phyloP scores from a whole-genome alignment of 2,329 filamentous ascomycete genomes.

The Stachybotrys elegans region DNA sequence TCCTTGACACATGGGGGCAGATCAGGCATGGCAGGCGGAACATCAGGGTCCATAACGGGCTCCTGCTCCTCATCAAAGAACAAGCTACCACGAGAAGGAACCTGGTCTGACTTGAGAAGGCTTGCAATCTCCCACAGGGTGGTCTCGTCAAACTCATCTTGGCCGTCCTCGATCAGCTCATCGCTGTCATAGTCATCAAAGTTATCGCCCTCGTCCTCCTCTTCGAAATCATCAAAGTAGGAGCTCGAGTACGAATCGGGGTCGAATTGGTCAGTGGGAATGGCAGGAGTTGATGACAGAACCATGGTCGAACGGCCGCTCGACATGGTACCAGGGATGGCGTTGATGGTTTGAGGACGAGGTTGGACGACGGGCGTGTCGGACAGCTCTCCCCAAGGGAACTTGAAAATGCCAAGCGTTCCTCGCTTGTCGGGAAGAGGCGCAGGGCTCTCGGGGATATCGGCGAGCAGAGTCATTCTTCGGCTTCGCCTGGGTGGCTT shows the following conservation, averaged over 20 bases:
- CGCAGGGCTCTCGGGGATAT: slow-evolving; percentile 58
- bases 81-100: slow-evolving; percentile 48
- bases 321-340: slow-evolving; percentile 49
- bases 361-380: slow-evolving; percentile 45
- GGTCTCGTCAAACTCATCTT: slow-evolving; percentile 55
- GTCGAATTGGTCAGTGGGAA: slow-evolving; percentile 5
- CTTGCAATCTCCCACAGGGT: slow-evolving; percentile 61
- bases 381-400: slow-evolving; percentile 61
- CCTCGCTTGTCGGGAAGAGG: slow-evolving; percentile 53
- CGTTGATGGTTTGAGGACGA: slow-evolving; percentile 32
- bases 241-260: slow-evolving; percentile 39
- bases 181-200: slow-evolving; percentile 20
- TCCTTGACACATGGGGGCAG: too few species aligned
- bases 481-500: slow-evolving; percentile 50
- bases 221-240: slow-evolving; percentile 58
- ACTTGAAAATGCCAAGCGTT: slow-evolving; percentile 60
- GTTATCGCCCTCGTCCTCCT: slow-evolving; percentile 39
- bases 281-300: slow-evolving; percentile 3
- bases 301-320: background rate
- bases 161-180: slow-evolving; percentile 28
- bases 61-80: too few species aligned
- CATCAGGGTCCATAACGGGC: too few species aligned
- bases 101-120: slow-evolving; percentile 45
- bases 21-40: too few species aligned
- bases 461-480: slow-evolving; percentile 55